Evolutionary conservation across 23 red algal genomes (phyloP).

Genomic region (Gracilaria gracilis): DNA sequence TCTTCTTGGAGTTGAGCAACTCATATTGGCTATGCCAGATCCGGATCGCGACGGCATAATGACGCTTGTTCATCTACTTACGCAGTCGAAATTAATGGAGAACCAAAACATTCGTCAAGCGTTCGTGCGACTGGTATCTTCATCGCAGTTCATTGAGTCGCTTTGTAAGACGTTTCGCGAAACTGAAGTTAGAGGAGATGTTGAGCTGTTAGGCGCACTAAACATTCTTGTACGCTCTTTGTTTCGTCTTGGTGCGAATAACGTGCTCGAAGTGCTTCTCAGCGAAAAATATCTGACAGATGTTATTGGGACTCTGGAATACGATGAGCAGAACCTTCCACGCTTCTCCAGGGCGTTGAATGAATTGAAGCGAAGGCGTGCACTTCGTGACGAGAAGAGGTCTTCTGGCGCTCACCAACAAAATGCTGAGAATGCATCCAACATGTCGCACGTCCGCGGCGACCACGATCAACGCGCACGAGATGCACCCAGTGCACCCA

Average conservation of each 20-base stretch:
- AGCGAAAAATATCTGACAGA: conserved; percentile 32
- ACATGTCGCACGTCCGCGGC: background rate
- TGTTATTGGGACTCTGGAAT: conserved; percentile 52
- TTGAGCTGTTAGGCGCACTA: conserved; percentile 41
- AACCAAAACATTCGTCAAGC: conserved; percentile 4
- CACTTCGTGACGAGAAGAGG: background rate
- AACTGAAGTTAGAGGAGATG: conserved; percentile 25
- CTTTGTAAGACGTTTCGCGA: conserved; percentile 40
- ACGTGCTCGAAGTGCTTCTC: conserved; percentile 50
- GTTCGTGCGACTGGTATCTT: conserved; percentile 20
- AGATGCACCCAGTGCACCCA: background rate
- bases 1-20: background rate
- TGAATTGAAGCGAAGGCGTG: conserved; percentile 1
- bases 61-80: conserved; percentile 8
- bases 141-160: conserved; percentile 20
- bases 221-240: conserved; percentile 47
- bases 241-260: conserved; percentile 35
- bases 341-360: conserved; percentile 10
- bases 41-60: conserved; percentile 35
- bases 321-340: conserved; percentile 31
- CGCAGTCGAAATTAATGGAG: conserved; percentile 17
- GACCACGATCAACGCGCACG: background rate
- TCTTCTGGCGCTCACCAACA: background rate
- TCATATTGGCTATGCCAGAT: conserved; percentile 17
- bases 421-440: background rate